These are phyloP conservation scores for Apiotrichum akiyoshidainum DNA, from an alignment of 1,284 basidiomycete genomes.

Conservation along the genomic window DNA sequence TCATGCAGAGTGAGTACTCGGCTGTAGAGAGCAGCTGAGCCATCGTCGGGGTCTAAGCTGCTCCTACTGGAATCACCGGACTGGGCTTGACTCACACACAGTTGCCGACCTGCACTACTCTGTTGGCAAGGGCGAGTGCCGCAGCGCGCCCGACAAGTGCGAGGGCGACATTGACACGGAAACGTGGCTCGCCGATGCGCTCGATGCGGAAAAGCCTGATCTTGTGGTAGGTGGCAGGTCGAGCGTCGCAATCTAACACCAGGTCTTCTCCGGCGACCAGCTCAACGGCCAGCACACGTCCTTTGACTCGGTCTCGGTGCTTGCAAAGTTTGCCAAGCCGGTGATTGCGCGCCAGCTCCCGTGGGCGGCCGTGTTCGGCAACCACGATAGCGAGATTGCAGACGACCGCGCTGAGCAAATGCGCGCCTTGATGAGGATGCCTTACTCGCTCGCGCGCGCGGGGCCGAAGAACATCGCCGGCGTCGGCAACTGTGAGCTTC, in stretches of 20 bases:
- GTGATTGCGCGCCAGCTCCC: constrained; percentile 74
- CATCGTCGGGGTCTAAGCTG: not conserved
- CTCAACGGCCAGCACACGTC: constrained; percentile 81
- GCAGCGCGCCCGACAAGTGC: constrained; percentile 59
- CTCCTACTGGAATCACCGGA: no score
- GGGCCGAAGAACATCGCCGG: constrained; percentile 82
- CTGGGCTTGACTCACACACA: constrained; percentile 6
- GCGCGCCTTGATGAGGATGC: constrained; percentile 68
- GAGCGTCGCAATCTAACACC: constrained; percentile 13
- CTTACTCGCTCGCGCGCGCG: constrained; percentile 73
- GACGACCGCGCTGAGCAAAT: constrained; percentile 63
- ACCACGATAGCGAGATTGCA: constrained; percentile 77
- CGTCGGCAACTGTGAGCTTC: constrained; percentile 69
- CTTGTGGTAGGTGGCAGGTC: constrained; percentile 61
- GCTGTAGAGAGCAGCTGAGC: not conserved
- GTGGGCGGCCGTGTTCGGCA: constrained; percentile 88
- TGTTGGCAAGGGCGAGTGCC: constrained; percentile 67
- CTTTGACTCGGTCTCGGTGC: constrained; percentile 79
- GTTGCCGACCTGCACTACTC: constrained; percentile 86
- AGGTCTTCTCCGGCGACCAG: constrained; percentile 68
- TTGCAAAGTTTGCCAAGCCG: constrained; percentile 79
- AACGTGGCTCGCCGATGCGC: constrained; percentile 62
- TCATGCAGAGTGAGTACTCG: constrained; percentile 61
- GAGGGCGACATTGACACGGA: constrained; percentile 71
- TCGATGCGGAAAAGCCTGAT: constrained; percentile 84